Evolutionary conservation across 768 basidiomycete species (phyloP).

Genomic region (Punctularia strigosozonata): DNA sequence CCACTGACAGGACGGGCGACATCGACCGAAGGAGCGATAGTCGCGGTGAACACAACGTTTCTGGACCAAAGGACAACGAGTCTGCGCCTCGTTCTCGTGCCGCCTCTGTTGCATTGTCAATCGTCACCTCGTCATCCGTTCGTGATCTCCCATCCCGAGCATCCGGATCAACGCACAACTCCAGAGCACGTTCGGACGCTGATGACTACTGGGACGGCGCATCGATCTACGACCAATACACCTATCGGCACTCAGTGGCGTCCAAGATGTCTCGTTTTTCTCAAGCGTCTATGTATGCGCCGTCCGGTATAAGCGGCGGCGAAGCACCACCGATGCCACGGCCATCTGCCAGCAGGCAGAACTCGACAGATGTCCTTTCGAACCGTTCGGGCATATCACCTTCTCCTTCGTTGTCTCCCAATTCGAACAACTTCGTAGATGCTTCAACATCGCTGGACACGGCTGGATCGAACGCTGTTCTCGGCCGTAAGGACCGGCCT

Average conservation of each 20-base stretch:
- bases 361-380: constrained; percentile 1
- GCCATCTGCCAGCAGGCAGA: constrained; percentile 6
- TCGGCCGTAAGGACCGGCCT: constrained; percentile 11
- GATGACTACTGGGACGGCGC: constrained; percentile 54
- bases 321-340: constrained; percentile 19
- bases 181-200: constrained; percentile 9
- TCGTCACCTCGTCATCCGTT: too few species aligned
- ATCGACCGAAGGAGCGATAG: too few species aligned
- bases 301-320: constrained; percentile 7
- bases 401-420: not conserved
- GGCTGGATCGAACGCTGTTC: not conserved
- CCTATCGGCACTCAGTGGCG: constrained; percentile 48
- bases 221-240: constrained; percentile 69
- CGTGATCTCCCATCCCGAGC: constrained; percentile 15
- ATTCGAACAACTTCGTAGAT: not conserved
- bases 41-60: too few species aligned
- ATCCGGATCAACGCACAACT: too few species aligned
- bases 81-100: too few species aligned
- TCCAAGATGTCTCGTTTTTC: constrained; percentile 26
- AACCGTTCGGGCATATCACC: constrained; percentile 6
- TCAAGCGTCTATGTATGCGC: constrained; percentile 21
- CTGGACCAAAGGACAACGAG: too few species aligned
- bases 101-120: too few species aligned
- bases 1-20: too few species aligned
- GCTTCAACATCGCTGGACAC: not conserved